Evolutionary conservation across 2,329 filamentous ascomycete species (phyloP).

Genomic region (Diaporthe sp.): DNA sequence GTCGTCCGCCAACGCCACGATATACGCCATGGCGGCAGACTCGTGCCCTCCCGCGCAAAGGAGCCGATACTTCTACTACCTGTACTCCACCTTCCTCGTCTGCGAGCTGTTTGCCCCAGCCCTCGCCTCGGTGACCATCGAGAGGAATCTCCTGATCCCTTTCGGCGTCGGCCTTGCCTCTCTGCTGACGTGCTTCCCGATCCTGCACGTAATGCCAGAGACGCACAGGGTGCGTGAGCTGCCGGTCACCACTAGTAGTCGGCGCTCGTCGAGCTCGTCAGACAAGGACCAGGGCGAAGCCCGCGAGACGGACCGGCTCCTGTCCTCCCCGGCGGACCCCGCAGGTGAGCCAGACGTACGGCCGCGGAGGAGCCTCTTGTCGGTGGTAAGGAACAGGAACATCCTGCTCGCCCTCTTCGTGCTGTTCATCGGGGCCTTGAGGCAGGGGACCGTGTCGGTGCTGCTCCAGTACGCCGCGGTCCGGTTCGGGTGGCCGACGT

Average conservation of each 20-base stretch:
- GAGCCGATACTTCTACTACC: slow-evolving; percentile 42
- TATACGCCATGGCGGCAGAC: slow-evolving; percentile 42
- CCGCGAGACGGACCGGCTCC: slow-evolving; percentile 36
- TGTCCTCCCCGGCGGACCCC: not conserved
- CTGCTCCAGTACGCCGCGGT: slow-evolving; percentile 41
- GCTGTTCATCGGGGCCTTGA: slow-evolving; percentile 39
- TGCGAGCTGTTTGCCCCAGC: slow-evolving; percentile 41
- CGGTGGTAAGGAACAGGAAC: slow-evolving; percentile 33
- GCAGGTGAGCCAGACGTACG: not conserved
- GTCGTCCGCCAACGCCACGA: slow-evolving; percentile 41
- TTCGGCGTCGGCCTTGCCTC: slow-evolving; percentile 37
- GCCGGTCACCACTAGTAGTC: not conserved
- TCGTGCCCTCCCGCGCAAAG: slow-evolving; percentile 39
- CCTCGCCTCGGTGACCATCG: slow-evolving; percentile 38
- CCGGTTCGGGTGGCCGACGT: slow-evolving; percentile 40
- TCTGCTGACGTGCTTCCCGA: slow-evolving; percentile 35
- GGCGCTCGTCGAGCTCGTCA: slow-evolving; percentile 26
- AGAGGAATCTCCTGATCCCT: slow-evolving; percentile 35
- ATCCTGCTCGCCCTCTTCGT: slow-evolving; percentile 40
- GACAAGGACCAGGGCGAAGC: slow-evolving; percentile 35
- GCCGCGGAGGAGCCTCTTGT: slow-evolving; percentile 10
- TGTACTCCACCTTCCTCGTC: slow-evolving; percentile 42
- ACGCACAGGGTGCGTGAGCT: slow-evolving; percentile 15
- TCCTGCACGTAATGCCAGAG: slow-evolving; percentile 38
- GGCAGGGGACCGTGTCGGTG: slow-evolving; percentile 39